Percentiles rank a stretch among this genome's conserved stretches.
phyloP scores from a whole-genome alignment of 2,329 filamentous ascomycete species.

The Fusarium staphyleae region DNA sequence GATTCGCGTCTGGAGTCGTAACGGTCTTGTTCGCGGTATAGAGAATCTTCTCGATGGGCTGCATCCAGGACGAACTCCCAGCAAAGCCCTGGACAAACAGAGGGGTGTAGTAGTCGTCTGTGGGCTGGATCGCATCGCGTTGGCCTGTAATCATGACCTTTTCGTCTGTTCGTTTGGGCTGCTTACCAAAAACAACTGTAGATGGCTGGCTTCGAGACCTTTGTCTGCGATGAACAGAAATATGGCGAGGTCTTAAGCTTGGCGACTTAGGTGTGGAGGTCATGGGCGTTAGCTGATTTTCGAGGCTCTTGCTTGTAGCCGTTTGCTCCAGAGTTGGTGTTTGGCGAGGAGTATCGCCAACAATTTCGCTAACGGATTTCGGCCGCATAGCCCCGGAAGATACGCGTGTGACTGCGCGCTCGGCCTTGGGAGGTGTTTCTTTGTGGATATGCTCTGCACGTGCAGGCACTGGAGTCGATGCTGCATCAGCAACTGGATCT shows the following conservation, averaged over 20 bases:
- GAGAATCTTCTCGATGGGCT: conserved; percentile 73
- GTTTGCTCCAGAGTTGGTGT: conserved; percentile 46
- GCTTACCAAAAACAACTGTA: conserved; percentile 80
- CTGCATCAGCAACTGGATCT: conserved; percentile 8
- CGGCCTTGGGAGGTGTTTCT: conserved; percentile 39
- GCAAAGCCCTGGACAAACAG: conserved; percentile 67
- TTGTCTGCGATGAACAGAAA: conserved; percentile 56
- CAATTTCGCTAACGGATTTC: conserved; percentile 76
- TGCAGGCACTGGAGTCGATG: conserved; percentile 16
- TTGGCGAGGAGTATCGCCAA: conserved; percentile 62
- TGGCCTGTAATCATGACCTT: conserved; percentile 53
- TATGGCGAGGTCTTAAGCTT: conserved; percentile 40
- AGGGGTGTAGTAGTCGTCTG: conserved; percentile 70
- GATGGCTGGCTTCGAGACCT: conserved; percentile 72
- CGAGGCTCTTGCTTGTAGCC: conserved; percentile 38
- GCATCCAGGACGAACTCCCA: conserved; percentile 64
- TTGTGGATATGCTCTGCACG: conserved; percentile 13
- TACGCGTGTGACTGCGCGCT: conserved; percentile 72
- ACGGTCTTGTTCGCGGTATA: conserved; percentile 88
- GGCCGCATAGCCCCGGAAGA: conserved; percentile 74
- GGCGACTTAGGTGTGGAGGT: conserved; percentile 56
- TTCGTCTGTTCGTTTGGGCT: conserved; percentile 58
- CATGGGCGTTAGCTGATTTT: conserved; percentile 50
- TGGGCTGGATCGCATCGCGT: conserved; percentile 53
- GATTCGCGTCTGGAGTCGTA: conserved; percentile 82